Conservation (phyloP, 495 filamentous ascomycete genomes). For the Tuber microsphaerosporum region DNA sequence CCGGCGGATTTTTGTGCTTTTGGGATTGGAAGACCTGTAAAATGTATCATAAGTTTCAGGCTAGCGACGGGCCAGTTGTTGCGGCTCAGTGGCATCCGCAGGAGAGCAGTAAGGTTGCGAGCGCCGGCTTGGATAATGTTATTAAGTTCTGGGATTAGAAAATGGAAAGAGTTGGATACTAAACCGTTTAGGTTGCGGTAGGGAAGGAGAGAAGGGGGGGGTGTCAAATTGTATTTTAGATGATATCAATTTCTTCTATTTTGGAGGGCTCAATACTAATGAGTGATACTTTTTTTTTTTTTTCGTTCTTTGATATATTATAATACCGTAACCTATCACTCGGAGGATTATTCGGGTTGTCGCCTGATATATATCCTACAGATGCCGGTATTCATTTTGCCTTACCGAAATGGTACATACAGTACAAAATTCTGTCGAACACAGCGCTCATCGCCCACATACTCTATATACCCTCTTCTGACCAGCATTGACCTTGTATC, state of each 20-base stretch:
- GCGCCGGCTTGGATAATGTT: slow-evolving; percentile 77
- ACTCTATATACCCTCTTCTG: neutral
- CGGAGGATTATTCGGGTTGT: neutral
- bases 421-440: neutral
- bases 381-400: too few species aligned
- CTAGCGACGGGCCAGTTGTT: slow-evolving; percentile 69
- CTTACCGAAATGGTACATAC: neutral
- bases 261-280: neutral
- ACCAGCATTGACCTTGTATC: neutral
- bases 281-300: neutral
- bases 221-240: neutral
- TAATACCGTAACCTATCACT: too few species aligned
- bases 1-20: slow-evolving; percentile 80
- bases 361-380: neutral
- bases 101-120: slow-evolving; percentile 88
- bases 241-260: neutral
- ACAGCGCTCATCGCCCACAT: neutral
- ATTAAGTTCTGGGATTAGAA: slow-evolving; percentile 91
- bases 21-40: slow-evolving; percentile 99
- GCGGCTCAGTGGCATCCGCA: slow-evolving; percentile 88
- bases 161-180: neutral
- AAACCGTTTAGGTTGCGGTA: neutral
- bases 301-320: neutral
- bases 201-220: neutral
- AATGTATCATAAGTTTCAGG: slow-evolving; percentile 91